phyloP scores from a whole-genome alignment of 177 flowering plant species.

The Vitis hybrid region DNA sequence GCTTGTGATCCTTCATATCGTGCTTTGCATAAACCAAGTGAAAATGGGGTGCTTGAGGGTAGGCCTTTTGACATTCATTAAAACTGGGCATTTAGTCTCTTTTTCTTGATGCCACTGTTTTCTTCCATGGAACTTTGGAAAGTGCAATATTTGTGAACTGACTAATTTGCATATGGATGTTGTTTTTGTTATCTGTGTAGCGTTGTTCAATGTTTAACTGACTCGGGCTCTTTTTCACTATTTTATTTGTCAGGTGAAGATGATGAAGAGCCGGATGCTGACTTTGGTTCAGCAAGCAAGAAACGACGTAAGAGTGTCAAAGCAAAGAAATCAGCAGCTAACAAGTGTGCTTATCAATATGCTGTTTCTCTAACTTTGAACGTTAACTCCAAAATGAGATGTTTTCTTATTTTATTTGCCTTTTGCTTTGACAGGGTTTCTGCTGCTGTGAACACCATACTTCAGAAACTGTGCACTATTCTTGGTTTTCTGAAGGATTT shows the following conservation, averaged over 20 bases:
- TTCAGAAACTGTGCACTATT: conserved; percentile 89
- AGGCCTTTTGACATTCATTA: conserved; percentile 9
- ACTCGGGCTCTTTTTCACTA: not conserved
- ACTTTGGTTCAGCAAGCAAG: conserved; percentile 74
- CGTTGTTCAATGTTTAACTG: not conserved
- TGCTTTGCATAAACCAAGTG: conserved; percentile 77
- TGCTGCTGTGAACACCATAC: conserved; percentile 56
- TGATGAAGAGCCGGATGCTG: conserved; percentile 68
- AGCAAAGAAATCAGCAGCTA: conserved; percentile 63
- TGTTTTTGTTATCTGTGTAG: not conserved
- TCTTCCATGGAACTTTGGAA: not conserved
- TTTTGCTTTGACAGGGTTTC: conserved; percentile 57
- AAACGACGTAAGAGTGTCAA: conserved; percentile 63
- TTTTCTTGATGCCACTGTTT: not conserved
- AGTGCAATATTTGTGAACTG: not conserved
- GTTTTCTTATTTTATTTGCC: conserved; percentile 12
- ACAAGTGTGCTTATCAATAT: conserved; percentile 55
- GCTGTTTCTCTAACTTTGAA: conserved; percentile 7
- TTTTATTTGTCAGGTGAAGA: conserved; percentile 53
- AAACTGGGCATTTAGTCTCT: not conserved
- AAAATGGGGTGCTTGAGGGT: conserved; percentile 68
- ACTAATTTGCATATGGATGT: not conserved
- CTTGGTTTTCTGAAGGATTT: conserved; percentile 80
- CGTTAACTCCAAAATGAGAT: not conserved
- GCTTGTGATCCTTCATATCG: conserved; percentile 92